These are phyloP conservation scores for Mycena polygramma DNA, from an alignment of 768 basidiomycete species.

Conservation along the genomic window DNA sequence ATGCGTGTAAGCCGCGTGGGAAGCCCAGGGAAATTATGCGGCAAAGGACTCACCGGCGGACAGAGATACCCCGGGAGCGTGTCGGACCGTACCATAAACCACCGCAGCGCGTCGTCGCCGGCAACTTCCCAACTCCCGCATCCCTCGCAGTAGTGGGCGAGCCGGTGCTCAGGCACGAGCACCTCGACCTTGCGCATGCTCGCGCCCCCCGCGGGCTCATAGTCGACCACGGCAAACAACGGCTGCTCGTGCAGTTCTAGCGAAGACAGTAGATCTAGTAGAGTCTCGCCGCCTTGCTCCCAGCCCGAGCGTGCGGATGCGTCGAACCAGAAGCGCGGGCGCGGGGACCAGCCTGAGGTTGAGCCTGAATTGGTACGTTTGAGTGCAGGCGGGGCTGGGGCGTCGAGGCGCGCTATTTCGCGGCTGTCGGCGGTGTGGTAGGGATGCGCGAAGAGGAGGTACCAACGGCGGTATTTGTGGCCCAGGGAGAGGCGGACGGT, in stretches of 20 bases:
- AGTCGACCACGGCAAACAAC: constrained; percentile 35
- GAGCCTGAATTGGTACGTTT: neutral
- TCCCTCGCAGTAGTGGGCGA: constrained; percentile 36
- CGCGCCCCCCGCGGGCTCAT: constrained; percentile 6
- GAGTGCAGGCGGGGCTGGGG: neutral
- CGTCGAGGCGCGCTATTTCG: constrained; percentile 36
- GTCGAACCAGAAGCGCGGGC: constrained; percentile 38
- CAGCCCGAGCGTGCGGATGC: constrained; percentile 33
- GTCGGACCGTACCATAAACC: constrained; percentile 26
- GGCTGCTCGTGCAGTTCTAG: constrained; percentile 27
- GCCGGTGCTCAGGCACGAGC: constrained; percentile 29
- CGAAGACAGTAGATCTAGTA: constrained; percentile 36
- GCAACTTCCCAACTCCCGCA: constrained; percentile 36
- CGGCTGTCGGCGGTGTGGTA: constrained; percentile 36
- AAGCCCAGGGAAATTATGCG: neutral
- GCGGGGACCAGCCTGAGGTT: constrained; percentile 9
- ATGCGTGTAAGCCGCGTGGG: too few relatives aligned
- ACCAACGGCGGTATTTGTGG: constrained; percentile 37
- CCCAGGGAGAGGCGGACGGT: constrained; percentile 36
- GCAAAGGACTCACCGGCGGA: constrained; percentile 30
- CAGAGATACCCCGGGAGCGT: constrained; percentile 36
- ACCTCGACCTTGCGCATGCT: constrained; percentile 33
- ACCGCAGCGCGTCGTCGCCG: constrained; percentile 27
- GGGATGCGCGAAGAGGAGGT: constrained; percentile 37
- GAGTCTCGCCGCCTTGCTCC: constrained; percentile 34